Percentiles rank a stretch among this genome's conserved stretches.
Evolutionary conservation across 192 early-diverging fungal species (phyloP).

Genomic region (Chytriomyces hyalinus): DNA sequence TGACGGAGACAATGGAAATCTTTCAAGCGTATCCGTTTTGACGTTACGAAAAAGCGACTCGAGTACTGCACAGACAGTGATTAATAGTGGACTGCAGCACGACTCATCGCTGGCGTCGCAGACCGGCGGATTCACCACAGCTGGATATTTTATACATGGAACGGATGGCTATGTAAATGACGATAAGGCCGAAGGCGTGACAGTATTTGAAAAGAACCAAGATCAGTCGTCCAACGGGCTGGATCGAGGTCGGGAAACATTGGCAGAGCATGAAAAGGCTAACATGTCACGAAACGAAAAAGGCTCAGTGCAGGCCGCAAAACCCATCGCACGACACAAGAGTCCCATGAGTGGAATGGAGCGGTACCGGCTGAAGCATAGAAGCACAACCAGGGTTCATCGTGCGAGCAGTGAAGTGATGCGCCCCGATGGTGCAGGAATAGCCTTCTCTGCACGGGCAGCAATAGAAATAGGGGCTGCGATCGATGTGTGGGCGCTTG

Average conservation of each 20-base stretch:
- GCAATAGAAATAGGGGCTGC: constrained; percentile 62
- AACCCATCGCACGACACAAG: neutral
- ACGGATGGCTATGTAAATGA: neutral
- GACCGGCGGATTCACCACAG: neutral
- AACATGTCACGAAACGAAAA: neutral
- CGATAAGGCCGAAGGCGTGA: neutral
- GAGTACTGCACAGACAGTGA: neutral
- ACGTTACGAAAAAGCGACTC: neutral
- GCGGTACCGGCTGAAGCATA: constrained; percentile 23
- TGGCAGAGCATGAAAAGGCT: no score
- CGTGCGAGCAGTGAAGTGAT: neutral
- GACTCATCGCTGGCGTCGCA: neutral
- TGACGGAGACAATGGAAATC: no score
- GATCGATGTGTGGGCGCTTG: constrained; percentile 98
- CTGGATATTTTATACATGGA: neutral
- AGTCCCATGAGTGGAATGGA: constrained; percentile 28
- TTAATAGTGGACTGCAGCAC: neutral
- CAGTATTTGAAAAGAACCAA: neutral
- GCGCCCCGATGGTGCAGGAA: neutral
- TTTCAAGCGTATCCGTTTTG: neutral
- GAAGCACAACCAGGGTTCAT: neutral
- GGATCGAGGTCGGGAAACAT: neutral
- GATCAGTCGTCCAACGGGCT: neutral
- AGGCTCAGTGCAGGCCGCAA: neutral
- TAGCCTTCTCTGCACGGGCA: neutral